These are phyloP conservation scores for Amaranthus tricolor DNA, from an alignment of 179 eudicot genomes.

Conservation along the genomic window DNA sequence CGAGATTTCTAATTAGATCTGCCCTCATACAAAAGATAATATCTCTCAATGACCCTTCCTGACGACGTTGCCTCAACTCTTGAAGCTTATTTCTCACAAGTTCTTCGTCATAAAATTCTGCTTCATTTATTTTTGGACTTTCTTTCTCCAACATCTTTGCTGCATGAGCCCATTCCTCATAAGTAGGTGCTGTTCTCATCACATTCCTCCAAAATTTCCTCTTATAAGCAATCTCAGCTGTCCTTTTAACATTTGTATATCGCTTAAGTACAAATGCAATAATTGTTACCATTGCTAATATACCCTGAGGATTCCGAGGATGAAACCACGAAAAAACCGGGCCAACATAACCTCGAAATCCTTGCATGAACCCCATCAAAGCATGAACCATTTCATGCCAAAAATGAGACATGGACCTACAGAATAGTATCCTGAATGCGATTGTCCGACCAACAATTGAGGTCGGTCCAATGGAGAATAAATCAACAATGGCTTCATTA, in stretches of 20 bases:
- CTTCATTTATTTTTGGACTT: conserved; percentile 61
- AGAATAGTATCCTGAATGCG: conserved; percentile 76
- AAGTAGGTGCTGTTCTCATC: conserved; percentile 73
- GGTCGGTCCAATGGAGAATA: conserved; percentile 76
- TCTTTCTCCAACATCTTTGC: conserved; percentile 88
- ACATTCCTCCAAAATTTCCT: conserved; percentile 93
- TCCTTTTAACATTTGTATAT: conserved; percentile 67
- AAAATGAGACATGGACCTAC: conserved; percentile 75
- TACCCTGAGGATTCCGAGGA: conserved; percentile 91
- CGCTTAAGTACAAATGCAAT: conserved; percentile 70
- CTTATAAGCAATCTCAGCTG: conserved; percentile 77
- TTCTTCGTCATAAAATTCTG: conserved; percentile 74
- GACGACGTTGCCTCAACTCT: conserved; percentile 83
- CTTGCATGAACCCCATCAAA: conserved; percentile 32
- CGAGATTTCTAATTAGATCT: conserved; percentile 81
- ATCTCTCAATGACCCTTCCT: conserved; percentile 73
- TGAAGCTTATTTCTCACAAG: conserved; percentile 83
- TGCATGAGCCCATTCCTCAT: conserved; percentile 97
- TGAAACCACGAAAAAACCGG: conserved; percentile 79
- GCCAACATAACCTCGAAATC: conserved; percentile 30
- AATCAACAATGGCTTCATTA: conserved; percentile 65
- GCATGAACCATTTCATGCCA: conserved; percentile 41
- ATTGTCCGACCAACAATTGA: conserved; percentile 73
- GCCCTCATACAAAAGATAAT: conserved; percentile 92
- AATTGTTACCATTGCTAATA: conserved; percentile 64